Evolutionary conservation across 176 grass and related monocot genomes (phyloP).

Genomic region (Paspalum vaginatum): DNA sequence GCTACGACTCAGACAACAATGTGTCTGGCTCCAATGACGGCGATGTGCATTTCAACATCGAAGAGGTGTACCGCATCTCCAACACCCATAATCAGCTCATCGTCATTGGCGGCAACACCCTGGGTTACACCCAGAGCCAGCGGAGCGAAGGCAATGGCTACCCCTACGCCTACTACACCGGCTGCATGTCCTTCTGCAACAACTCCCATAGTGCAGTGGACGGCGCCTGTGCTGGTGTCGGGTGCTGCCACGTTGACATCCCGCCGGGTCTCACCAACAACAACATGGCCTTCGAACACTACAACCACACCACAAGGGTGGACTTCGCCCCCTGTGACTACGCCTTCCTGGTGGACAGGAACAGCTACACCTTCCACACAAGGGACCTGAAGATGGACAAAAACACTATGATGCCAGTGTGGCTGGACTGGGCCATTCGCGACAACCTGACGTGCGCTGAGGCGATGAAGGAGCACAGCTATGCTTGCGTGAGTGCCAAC

Average conservation of each 20-base stretch:
- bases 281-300: not conserved
- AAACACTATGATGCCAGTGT: not conserved
- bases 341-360: slow-evolving; percentile 26
- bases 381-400: not conserved
- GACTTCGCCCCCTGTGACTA: slow-evolving; percentile 27
- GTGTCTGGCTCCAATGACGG: not conserved
- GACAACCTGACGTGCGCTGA: not conserved
- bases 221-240: not conserved
- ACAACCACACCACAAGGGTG: fast-evolving
- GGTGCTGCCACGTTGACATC: slow-evolving; percentile 24
- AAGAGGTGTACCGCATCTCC: slow-evolving; percentile 15
- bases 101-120: slow-evolving; percentile 14
- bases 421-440: slow-evolving; percentile 31
- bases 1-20: not conserved
- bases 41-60: slow-evolving; percentile 4
- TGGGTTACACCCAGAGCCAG: not conserved
- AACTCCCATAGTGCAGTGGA: not conserved
- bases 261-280: slow-evolving; percentile 5
- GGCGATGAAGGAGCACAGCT: not conserved
- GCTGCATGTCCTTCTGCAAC: slow-evolving; percentile 32
- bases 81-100: not conserved
- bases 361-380: not conserved
- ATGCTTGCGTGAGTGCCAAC: slow-evolving; percentile 19
- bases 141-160: not conserved
- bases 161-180: not conserved